Evolutionary conservation across 108 stramenopile species (phyloP), one percentile per base, ranked within the genome.

Genomic region (Skeletonema tropicum): DNA sequence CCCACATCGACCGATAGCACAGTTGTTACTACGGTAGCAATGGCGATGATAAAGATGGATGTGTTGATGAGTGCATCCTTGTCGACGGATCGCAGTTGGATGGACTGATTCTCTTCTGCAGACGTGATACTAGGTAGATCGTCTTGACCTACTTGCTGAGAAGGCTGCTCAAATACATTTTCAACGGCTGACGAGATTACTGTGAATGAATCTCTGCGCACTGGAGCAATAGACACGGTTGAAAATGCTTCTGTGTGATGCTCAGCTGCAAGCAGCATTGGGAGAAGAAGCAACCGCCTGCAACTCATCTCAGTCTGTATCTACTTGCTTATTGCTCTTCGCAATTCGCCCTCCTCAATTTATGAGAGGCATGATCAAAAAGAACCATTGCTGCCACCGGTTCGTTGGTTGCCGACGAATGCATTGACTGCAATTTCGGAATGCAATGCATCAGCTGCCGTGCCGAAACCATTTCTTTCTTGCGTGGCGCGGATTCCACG

Each of bases 1-100:
- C 75, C 79, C 12, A 66, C 15, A 65, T 84, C 83, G 6, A 84
- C 75, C n/a, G 79, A 70, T 0, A 77, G 36, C 35, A 79, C 73
- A 23, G 68, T 73, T 14, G 63, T 60, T 2, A 80, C 62, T 25
- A 76, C 65, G 25, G 75, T 52, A 58, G 46, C 30, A 19, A 58
- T 55, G 45, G 69, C 69, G 31, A 69, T 26, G 25, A 80, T 38
- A 15, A 78, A 66, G 23, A 80, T 76, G 33, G 79, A 66, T 8
- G 49, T 30, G 69, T 76, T 82, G 59, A 82, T 72, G 17, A 79
- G 19, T 17, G 57, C 38, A 58, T 78, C 46, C 12, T 38, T 19
- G 57, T 60, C 55, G 59, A 71, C 21, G 58, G 65, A 41, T 9
- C 77, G 64, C 0, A 67, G 36, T 68, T 76, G 75, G 48, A 68